Evolutionary conservation across 352 stramenopile species (phyloP).

Genomic region (Globisporangium lucens): DNA sequence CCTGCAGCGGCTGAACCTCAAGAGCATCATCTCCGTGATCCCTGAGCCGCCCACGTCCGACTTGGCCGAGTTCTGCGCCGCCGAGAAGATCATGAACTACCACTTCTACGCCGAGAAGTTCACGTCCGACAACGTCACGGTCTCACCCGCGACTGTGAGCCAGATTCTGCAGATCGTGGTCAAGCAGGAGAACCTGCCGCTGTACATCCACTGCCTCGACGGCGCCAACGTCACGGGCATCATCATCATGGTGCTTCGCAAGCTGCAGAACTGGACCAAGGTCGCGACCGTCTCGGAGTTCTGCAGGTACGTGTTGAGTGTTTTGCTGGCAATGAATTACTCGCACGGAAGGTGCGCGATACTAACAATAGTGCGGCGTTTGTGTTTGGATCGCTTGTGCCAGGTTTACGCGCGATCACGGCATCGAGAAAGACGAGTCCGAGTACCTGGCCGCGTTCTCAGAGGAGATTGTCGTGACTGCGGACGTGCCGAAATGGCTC

Average conservation of each 20-base stretch:
- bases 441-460: conserved; percentile 81
- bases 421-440: conserved; percentile 86
- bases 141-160: conserved; percentile 64
- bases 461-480: conserved; percentile 79
- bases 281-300: conserved; percentile 81
- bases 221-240: conserved; percentile 85
- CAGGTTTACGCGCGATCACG: conserved; percentile 82
- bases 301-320: conserved; percentile 37
- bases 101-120: conserved; percentile 88
- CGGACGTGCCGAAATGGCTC: conserved; percentile 72
- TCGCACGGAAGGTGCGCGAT: not conserved
- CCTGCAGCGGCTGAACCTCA: conserved; percentile 63
- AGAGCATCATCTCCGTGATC: conserved; percentile 79
- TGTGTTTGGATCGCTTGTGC: not conserved
- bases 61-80: conserved; percentile 64
- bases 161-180: conserved; percentile 80
- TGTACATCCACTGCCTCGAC: conserved; percentile 89
- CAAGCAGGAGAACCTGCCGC: conserved; percentile 69
- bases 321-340: not conserved
- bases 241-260: conserved; percentile 85
- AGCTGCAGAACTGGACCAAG: conserved; percentile 88
- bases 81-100: conserved; percentile 67
- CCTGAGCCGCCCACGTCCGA: conserved; percentile 77
- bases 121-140: conserved; percentile 84
- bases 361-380: not conserved